phyloP scores from a whole-genome alignment of 129 eudicot species.

The Calendula officinalis region DNA sequence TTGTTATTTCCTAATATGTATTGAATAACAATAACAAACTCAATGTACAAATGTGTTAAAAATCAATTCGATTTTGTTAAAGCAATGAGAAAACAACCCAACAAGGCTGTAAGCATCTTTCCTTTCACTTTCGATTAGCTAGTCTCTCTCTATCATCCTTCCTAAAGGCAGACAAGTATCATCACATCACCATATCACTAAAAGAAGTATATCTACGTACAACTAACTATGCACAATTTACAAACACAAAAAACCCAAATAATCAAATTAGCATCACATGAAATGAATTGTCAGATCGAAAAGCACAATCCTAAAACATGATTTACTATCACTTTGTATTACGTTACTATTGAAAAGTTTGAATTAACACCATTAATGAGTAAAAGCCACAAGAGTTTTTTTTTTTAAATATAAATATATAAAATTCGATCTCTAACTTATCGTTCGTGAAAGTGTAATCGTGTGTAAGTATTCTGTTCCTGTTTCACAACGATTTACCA shows the following conservation, averaged over 20 bases:
- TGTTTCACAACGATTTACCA: background rate
- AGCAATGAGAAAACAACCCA: constrained; percentile 1
- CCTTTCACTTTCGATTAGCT: constrained; percentile 17
- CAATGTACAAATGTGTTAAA: too few species aligned
- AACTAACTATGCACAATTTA: constrained; percentile 3
- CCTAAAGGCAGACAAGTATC: constrained; percentile 33
- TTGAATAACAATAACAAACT: too few species aligned
- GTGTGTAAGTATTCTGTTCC: background rate
- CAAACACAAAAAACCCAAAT: background rate
- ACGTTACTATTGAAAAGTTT: too few species aligned
- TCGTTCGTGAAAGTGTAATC: background rate
- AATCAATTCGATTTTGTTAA: background rate
- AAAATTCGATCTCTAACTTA: background rate
- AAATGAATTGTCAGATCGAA: too few species aligned
- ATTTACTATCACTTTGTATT: too few species aligned
- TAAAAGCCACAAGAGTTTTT: too few species aligned
- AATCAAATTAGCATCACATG: background rate
- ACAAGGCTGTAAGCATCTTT: constrained; percentile 17
- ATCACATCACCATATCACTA: background rate
- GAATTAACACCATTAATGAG: too few species aligned
- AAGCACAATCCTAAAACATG: too few species aligned
- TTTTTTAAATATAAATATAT: too few species aligned
- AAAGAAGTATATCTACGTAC: constrained; percentile 8
- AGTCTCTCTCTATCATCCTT: constrained; percentile 18
- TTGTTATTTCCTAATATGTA: too few species aligned